Evolutionary conservation across 768 basidiomycete genomes (phyloP).

Genomic region (Pluteus cervinus): DNA sequence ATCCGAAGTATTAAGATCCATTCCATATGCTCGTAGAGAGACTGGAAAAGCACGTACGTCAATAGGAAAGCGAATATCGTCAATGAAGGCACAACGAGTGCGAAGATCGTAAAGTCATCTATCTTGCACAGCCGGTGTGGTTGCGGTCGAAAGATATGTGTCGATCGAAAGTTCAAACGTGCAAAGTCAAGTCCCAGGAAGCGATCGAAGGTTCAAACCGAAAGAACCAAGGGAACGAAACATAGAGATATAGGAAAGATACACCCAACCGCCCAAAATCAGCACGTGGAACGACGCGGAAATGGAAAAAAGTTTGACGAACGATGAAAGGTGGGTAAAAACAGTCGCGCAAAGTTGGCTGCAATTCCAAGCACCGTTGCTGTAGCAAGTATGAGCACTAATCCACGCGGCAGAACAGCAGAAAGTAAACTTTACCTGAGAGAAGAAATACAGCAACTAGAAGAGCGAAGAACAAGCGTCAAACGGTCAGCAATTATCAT

Average conservation of each 20-base stretch:
- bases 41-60: slow-evolving; percentile 32
- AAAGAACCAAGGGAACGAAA: no score
- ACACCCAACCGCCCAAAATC: no score
- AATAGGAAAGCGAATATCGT: slow-evolving; percentile 60
- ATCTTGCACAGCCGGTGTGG: no score
- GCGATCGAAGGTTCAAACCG: no score
- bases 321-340: slow-evolving; percentile 65
- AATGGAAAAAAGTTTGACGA: slow-evolving; percentile 7
- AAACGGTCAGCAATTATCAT: slow-evolving; percentile 5
- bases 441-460: slow-evolving; percentile 39
- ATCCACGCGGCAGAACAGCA: not conserved
- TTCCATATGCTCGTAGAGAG: slow-evolving; percentile 5
- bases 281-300: not conserved
- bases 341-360: slow-evolving; percentile 59
- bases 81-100: slow-evolving; percentile 56
- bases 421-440: slow-evolving; percentile 30
- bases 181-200: no score
- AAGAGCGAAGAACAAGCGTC: not conserved
- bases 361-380: slow-evolving; percentile 61
- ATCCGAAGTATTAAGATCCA: slow-evolving; percentile 3
- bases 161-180: no score
- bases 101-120: slow-evolving; percentile 72
- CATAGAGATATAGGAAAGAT: no score
- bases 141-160: no score
- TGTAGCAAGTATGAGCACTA: slow-evolving; percentile 11